Evolutionary conservation across 192 early-diverging fungal species (phyloP).

Genomic region (Chytriomyces sp.): DNA sequence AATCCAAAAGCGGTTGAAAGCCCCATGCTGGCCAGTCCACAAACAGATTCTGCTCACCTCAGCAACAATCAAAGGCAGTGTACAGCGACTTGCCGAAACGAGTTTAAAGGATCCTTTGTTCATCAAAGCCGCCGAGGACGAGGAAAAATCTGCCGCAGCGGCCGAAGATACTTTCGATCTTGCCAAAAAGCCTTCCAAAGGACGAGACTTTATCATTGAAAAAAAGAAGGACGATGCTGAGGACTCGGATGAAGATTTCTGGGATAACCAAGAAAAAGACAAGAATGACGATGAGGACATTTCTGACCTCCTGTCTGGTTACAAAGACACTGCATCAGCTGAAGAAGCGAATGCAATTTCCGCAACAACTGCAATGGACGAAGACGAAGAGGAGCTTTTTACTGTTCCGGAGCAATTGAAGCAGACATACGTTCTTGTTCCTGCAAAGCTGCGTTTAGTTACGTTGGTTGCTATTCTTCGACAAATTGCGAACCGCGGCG

Average conservation of each 20-base stretch:
- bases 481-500: slow-evolving; percentile 45
- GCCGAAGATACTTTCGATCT: slow-evolving; percentile 34
- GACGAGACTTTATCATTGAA: slow-evolving; percentile 33
- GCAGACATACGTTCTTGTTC: slow-evolving; percentile 83
- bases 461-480: slow-evolving; percentile 79
- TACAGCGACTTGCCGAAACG: slow-evolving; percentile 80
- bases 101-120: slow-evolving; percentile 79
- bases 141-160: slow-evolving; percentile 31
- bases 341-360: background rate
- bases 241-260: slow-evolving; percentile 34
- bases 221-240: slow-evolving; percentile 27
- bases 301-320: background rate
- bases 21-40: slow-evolving; percentile 48
- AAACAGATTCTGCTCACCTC: slow-evolving; percentile 74
- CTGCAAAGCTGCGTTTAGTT: slow-evolving; percentile 92
- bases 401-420: slow-evolving; percentile 85
- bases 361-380: background rate
- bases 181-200: slow-evolving; percentile 38
- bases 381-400: slow-evolving; percentile 47
- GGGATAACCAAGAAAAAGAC: slow-evolving; percentile 25
- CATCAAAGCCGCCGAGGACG: slow-evolving; percentile 66
- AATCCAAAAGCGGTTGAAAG: slow-evolving; percentile 25
- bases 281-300: slow-evolving; percentile 6
- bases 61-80: slow-evolving; percentile 87
- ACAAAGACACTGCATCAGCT: slow-evolving; percentile 5